Evolutionary conservation across 2,329 filamentous ascomycete species (phyloP), one percentile per base, ranked within the genome.

Genomic region (Ceratocystis ficicola): DNA sequence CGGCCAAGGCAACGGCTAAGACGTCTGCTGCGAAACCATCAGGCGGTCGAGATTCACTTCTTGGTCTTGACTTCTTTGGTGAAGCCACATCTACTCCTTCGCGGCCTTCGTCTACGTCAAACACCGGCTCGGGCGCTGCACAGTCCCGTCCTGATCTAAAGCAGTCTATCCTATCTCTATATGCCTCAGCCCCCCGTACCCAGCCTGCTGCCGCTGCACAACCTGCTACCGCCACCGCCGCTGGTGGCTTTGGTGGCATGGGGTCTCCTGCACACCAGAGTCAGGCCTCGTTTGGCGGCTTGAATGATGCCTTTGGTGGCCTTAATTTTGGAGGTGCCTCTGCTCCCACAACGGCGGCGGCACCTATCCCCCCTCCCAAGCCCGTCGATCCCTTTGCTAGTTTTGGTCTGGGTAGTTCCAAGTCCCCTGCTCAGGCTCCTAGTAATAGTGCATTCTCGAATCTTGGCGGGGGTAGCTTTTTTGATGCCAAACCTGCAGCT

Each of bases 111-210:
- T 96, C 90, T 76, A 90, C 90, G 22, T 83, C 86, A 3, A 85
- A 86, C 20, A 83, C 86, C 12, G 77, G 83, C 59, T 80, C 81
- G 4, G 74, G 81, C 2, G 79, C 79, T 20, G 81, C 82, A 12
- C 86, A 89, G 71, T 95, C 91, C 59, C 83, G 94, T 68, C 92
- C 93, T 2, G 94, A 99, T 73, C 79, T 99, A 68, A 99, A 99
- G 77, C 93, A 96, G 75, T 97, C 93, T 1, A 99, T 99, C 68
- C 78, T 99, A 62, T 99, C 94, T 6, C 82, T 99, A 17, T 99
- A 99, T 73, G 90, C 92, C 10, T 88, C 90, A 6, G 84, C 85
- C 4, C 88, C 91, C 1, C 88, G 90, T 72, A 85, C 89, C n/a
- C 79, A 84, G 30, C 74, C 76, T 55, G 70, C 72, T 52, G 77